Evolutionary conservation across 2,329 filamentous ascomycete species (phyloP).

Genomic region (Cladobotryum mycophilum): DNA sequence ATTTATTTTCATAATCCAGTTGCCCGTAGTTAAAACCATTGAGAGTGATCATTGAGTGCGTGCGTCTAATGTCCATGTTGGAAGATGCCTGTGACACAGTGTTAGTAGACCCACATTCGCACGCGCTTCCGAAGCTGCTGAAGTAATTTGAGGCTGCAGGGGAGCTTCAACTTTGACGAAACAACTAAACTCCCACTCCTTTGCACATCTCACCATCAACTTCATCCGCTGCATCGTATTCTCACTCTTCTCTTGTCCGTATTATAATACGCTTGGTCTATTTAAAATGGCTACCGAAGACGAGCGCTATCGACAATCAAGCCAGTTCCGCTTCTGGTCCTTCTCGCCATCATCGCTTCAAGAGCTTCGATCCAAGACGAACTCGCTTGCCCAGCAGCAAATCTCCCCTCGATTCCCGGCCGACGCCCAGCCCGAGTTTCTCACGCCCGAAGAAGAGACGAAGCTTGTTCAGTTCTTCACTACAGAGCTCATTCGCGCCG

Average conservation of each 20-base stretch:
- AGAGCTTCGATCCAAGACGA: constrained; percentile 70
- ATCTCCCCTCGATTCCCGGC: constrained; percentile 52
- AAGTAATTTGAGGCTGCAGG: too few species aligned
- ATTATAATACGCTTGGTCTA: not conserved
- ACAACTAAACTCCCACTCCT: too few species aligned
- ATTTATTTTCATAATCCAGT: too few species aligned
- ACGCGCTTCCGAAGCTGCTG: too few species aligned
- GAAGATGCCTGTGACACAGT: too few species aligned
- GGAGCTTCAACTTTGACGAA: too few species aligned
- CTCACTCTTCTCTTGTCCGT: too few species aligned
- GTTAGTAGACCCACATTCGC: too few species aligned
- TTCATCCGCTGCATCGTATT: too few species aligned
- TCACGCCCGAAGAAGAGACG: constrained; percentile 78
- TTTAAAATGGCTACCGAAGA: constrained; percentile 71
- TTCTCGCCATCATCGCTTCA: constrained; percentile 70
- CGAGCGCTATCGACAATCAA: constrained; percentile 80
- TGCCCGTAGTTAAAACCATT: too few species aligned
- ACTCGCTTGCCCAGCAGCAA: constrained; percentile 61
- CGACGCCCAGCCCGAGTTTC: constrained; percentile 61
- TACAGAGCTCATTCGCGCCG: constrained; percentile 51
- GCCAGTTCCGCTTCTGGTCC: constrained; percentile 89
- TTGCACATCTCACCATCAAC: not conserved
- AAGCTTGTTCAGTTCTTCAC: constrained; percentile 75
- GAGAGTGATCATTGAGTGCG: too few species aligned
- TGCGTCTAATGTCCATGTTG: too few species aligned